These are phyloP conservation scores for Colletotrichum orbiculare DNA, from an alignment of 2,329 filamentous ascomycete genomes.

Conservation along the genomic window DNA sequence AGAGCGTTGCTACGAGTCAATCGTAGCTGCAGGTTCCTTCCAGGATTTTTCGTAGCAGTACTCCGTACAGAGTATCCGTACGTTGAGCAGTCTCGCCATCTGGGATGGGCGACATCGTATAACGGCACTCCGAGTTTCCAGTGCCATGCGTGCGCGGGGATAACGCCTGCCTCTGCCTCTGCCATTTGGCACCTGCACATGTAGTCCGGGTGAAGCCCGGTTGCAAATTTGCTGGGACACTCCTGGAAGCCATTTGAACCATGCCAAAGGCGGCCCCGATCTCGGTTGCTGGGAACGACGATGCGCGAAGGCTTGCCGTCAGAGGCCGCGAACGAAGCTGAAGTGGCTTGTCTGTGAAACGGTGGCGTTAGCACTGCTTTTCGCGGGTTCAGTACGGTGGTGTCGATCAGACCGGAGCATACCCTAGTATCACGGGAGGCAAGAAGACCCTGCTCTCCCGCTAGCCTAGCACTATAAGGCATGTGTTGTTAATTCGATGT, in stretches of 20 bases:
- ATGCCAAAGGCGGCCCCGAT: neutral
- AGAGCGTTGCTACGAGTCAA: slow-evolving; percentile 24
- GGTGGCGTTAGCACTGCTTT: neutral
- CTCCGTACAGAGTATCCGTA: slow-evolving; percentile 10
- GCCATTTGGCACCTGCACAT: slow-evolving; percentile 13
- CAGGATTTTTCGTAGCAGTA: neutral
- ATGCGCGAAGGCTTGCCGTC: neutral
- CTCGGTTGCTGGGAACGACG: slow-evolving; percentile 5
- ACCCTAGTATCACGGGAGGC: neutral
- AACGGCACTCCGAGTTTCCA: slow-evolving; percentile 9
- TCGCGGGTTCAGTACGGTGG: slow-evolving; percentile 16
- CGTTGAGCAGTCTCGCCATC: neutral
- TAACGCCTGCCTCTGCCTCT: slow-evolving; percentile 11
- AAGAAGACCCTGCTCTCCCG: neutral
- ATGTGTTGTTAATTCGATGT: too few relatives aligned
- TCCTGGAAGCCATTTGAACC: slow-evolving; percentile 2
- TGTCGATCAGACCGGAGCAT: neutral
- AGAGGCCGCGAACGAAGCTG: neutral
- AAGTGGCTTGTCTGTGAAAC: slow-evolving; percentile 10
- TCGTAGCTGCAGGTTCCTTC: slow-evolving; percentile 23
- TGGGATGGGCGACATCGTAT: slow-evolving; percentile 10
- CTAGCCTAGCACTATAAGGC: too few relatives aligned
- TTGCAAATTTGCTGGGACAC: slow-evolving; percentile 8
- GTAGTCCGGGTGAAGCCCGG: slow-evolving; percentile 1
- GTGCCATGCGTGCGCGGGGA: slow-evolving; percentile 7